A percentile compares a stretch with the other conserved stretches of the same genome.
These are phyloP conservation scores for Phoma sp. DNA, from an alignment of 2,329 filamentous ascomycete species.

Conservation along the genomic window DNA sequence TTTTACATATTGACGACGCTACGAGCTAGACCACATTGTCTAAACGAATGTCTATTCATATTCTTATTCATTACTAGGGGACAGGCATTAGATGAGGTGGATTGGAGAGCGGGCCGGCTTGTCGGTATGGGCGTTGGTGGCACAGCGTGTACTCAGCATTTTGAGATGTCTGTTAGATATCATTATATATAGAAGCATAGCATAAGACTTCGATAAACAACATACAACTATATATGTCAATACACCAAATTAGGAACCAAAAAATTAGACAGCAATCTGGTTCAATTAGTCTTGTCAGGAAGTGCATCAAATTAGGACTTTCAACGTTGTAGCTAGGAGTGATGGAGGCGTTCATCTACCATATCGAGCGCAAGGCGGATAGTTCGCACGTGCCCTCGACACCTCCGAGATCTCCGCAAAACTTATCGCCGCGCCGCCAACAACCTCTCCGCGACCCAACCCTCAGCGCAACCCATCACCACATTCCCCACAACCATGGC, in stretches of 20 bases:
- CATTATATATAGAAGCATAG: slow-evolving; percentile 13
- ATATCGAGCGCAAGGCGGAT: neutral
- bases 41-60: slow-evolving; percentile 29
- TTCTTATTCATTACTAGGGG: slow-evolving; percentile 24
- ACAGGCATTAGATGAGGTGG: slow-evolving; percentile 22
- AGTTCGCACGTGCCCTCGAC: slow-evolving; percentile 19
- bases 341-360: too few relatives aligned
- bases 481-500: too few relatives aligned
- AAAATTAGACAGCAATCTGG: too few relatives aligned
- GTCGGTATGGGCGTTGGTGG: slow-evolving; percentile 12
- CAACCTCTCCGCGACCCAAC: too few relatives aligned
- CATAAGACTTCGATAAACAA: slow-evolving; percentile 5
- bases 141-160: slow-evolving; percentile 15
- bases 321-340: too few relatives aligned
- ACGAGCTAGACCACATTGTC: slow-evolving; percentile 36
- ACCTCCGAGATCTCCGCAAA: slow-evolving; percentile 35
- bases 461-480: too few relatives aligned
- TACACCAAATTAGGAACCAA: neutral
- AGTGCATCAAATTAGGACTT: too few relatives aligned
- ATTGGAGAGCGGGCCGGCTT: slow-evolving; percentile 23
- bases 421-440: too few relatives aligned
- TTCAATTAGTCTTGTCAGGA: neutral
- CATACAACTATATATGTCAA: neutral
- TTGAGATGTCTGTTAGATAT: neutral
- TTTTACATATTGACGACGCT: slow-evolving; percentile 35